Conservation (phyloP, 495 filamentous ascomycete species). For the Sporormia fimetaria region DNA sequence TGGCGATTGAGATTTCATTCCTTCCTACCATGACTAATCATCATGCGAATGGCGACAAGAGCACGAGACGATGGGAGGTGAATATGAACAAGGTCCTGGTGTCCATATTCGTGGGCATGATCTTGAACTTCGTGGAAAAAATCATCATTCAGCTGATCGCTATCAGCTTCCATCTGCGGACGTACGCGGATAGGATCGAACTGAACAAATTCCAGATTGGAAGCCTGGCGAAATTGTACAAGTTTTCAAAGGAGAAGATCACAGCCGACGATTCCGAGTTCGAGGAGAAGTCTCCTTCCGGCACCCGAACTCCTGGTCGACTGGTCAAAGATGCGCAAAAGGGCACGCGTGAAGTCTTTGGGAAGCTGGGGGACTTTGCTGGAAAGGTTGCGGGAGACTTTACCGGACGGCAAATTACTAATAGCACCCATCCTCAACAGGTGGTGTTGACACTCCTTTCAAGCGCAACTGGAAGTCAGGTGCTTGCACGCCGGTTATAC, state of each 20-base stretch:
- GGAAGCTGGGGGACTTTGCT: conserved; percentile 76
- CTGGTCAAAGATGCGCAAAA: conserved; percentile 50
- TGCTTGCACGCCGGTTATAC: conserved; percentile 85
- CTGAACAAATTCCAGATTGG: conserved; percentile 84
- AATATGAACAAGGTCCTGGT: conserved; percentile 81
- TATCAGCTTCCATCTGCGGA: conserved; percentile 81
- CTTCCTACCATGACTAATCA: conserved; percentile 65
- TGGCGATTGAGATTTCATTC: conserved; percentile 68
- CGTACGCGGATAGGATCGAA: conserved; percentile 85
- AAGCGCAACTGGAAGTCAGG: conserved; percentile 63
- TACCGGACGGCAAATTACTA: conserved; percentile 63
- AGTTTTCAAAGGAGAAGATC: conserved; percentile 64
- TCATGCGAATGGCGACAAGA: conserved; percentile 47
- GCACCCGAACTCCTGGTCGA: conserved; percentile 58
- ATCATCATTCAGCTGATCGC: conserved; percentile 93
- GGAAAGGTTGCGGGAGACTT: conserved; percentile 92
- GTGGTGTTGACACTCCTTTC: conserved; percentile 64
- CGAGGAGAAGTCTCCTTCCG: conserved; percentile 45
- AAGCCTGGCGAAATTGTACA: conserved; percentile 70
- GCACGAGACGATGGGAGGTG: conserved; percentile 54
- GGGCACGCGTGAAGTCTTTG: conserved; percentile 60
- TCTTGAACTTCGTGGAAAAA: conserved; percentile 82
- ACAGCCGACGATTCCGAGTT: conserved; percentile 62
- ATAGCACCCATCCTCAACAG: conserved; percentile 72
- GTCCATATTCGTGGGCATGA: conserved; percentile 63